Conservation (phyloP, 306 rosid genomes). For the Fragaria ananassa region DNA sequence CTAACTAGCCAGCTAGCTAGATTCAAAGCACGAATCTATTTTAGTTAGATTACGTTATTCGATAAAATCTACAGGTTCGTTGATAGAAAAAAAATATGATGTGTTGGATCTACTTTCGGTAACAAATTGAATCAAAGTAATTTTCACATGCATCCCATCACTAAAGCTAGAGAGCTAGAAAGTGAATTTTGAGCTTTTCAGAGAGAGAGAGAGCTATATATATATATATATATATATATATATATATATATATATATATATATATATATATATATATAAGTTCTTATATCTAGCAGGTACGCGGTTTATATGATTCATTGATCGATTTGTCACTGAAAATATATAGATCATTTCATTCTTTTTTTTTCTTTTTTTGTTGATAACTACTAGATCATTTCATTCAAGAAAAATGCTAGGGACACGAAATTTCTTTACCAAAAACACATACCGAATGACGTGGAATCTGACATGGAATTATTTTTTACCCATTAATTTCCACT, state of each 20-base stretch:
- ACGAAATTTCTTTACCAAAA: too few species aligned
- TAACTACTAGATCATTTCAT: not conserved
- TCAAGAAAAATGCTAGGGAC: not conserved
- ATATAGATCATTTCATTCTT: not conserved
- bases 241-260: too few species aligned
- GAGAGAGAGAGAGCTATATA: too few species aligned
- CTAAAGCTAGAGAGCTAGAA: not conserved
- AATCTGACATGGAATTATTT: too few species aligned
- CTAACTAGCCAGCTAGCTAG: conserved; percentile 9
- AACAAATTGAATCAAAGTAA: not conserved
- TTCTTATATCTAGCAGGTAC: not conserved
- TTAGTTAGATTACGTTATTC: not conserved
- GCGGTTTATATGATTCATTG: too few species aligned
- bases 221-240: not conserved
- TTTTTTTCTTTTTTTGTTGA: too few species aligned
- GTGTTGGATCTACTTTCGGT: conserved; percentile 36
- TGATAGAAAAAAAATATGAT: conserved; percentile 7
- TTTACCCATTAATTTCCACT: too few species aligned
- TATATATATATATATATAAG: not conserved
- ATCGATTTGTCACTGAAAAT: not conserved
- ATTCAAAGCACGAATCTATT: conserved; percentile 21
- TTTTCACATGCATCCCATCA: conserved; percentile 29
- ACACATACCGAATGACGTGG: too few species aligned
- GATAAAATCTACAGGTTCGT: conserved; percentile 16
- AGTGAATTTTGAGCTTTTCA: conserved; percentile 26